phyloP scores from a whole-genome alignment of 176 grass and related monocot species.

The Guadua angustifolia region DNA sequence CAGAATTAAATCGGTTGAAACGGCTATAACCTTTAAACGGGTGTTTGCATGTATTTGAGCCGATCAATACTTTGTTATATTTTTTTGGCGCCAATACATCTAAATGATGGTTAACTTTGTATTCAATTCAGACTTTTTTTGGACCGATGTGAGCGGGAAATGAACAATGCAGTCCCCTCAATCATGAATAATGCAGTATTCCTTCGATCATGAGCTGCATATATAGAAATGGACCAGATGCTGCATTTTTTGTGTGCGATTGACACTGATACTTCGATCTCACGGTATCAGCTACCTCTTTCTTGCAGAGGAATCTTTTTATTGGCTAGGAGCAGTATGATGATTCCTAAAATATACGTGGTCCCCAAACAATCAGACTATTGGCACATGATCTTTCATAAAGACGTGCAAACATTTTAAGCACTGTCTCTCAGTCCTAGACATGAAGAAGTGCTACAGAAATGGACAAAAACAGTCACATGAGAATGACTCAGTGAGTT shows the following conservation, averaged over 20 bases:
- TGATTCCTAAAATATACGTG: slow-evolving; percentile 40
- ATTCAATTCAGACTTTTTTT: neutral
- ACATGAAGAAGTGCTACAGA: neutral
- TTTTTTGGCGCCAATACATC: too few relatives aligned
- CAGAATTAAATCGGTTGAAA: too few relatives aligned
- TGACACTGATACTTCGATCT: slow-evolving; percentile 6
- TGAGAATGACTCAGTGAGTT: neutral
- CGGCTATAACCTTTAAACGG: too few relatives aligned
- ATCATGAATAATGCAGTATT: neutral
- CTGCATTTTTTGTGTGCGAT: neutral
- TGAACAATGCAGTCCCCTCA: neutral
- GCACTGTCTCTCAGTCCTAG: neutral
- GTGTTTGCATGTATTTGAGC: too few relatives aligned
- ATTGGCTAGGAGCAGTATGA: slow-evolving; percentile 4
- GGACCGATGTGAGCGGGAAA: neutral
- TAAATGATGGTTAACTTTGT: too few relatives aligned
- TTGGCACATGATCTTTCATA: slow-evolving; percentile 30
- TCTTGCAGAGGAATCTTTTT: slow-evolving; percentile 39
- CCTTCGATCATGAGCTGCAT: neutral
- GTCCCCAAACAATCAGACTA: slow-evolving; percentile 18
- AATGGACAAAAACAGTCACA: slow-evolving; percentile 22
- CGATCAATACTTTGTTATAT: too few relatives aligned
- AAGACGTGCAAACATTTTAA: slow-evolving; percentile 22
- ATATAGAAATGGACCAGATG: slow-evolving; percentile 25
- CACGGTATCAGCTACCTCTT: neutral